Conservation (phyloP, 805 yeast genomes). For the Spathaspora girioi region DNA sequence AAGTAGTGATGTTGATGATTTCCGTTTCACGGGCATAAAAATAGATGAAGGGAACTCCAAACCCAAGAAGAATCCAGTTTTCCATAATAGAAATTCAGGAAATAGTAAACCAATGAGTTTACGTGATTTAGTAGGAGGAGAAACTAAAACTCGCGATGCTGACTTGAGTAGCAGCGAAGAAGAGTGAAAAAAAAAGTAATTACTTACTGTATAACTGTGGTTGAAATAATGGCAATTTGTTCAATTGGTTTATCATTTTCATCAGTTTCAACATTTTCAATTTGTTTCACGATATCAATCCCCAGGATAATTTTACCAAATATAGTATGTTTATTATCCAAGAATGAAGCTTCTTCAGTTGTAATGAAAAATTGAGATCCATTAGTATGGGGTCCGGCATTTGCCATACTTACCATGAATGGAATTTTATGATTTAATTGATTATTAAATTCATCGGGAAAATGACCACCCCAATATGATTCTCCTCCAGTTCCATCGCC, state of each 20-base stretch:
- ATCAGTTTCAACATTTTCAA: constrained; percentile 17
- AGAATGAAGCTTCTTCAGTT: constrained; percentile 74
- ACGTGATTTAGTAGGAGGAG: constrained; percentile 32
- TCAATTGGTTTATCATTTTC: constrained; percentile 16
- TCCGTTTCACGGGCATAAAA: constrained; percentile 20
- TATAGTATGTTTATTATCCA: constrained; percentile 68
- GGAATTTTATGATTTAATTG: constrained; percentile 69
- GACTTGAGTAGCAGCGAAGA: constrained; percentile 33
- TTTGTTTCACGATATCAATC: constrained; percentile 14
- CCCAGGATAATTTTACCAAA: constrained; percentile 24
- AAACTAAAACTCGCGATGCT: constrained; percentile 12
- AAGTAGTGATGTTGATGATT: constrained; percentile 20
- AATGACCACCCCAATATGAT: constrained; percentile 63
- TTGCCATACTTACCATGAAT: constrained; percentile 90
- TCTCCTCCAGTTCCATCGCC: constrained; percentile 46
- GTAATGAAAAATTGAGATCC: constrained; percentile 97
- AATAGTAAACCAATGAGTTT: constrained; percentile 34
- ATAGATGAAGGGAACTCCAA: constrained; percentile 18
- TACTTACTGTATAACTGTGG: constrained; percentile 9
- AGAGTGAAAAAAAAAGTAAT: constrained; percentile 12
- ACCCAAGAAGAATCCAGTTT: background rate
- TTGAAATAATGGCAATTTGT: constrained; percentile 18
- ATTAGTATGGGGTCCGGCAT: constrained; percentile 97
- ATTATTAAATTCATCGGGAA: constrained; percentile 71
- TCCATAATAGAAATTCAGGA: background rate